phyloP scores from a whole-genome alignment of 1,139 yeast genomes.

The Diutina scorzettiae region DNA sequence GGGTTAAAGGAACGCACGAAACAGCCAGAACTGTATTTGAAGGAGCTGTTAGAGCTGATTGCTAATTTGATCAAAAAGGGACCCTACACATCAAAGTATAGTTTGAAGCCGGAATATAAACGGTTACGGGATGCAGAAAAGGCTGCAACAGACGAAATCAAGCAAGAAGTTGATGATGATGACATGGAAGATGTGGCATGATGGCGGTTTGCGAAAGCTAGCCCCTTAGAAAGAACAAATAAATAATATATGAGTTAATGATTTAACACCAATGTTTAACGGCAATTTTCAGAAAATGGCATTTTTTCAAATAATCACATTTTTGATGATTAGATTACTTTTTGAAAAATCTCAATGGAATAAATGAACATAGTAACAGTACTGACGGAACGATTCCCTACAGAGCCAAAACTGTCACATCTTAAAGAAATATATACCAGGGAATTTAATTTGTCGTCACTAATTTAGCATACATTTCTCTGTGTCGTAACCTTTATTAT shows the following conservation, averaged over 20 bases:
- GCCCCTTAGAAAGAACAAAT: neutral
- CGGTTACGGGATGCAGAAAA: conserved; percentile 69
- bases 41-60: conserved; percentile 82
- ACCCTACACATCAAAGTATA: conserved; percentile 87
- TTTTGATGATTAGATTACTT: no score
- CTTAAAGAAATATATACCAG: no score
- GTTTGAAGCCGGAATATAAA: conserved; percentile 82
- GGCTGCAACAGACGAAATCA: conserved; percentile 46
- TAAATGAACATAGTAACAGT: no score
- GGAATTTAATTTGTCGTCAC: no score
- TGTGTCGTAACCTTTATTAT: neutral
- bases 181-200: conserved; percentile 33
- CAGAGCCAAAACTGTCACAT: no score
- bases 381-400: no score
- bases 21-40: conserved; percentile 90
- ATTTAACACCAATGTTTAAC: neutral
- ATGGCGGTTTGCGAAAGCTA: no score
- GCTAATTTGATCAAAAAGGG: conserved; percentile 90
- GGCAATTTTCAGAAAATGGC: no score
- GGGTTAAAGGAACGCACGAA: conserved; percentile 88
- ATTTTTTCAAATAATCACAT: no score
- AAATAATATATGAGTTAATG: neutral
- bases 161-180: conserved; percentile 16
- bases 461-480: no score
- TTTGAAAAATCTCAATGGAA: no score